Evolutionary conservation across 176 grass and related monocot species (phyloP).

Genomic region (Panicum miliaceum): DNA sequence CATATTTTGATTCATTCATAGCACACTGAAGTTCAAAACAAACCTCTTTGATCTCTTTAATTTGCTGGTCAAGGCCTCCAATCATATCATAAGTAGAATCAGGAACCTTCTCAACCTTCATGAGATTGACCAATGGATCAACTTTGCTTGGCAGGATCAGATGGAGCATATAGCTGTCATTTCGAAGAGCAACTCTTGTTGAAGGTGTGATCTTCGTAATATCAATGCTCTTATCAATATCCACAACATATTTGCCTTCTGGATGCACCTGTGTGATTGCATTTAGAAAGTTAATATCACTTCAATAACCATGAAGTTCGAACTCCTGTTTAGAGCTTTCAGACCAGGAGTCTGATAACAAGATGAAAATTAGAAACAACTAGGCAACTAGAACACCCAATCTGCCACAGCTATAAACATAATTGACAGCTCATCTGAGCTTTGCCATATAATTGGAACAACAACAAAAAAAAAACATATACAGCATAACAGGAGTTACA

Average conservation of each 20-base stretch:
- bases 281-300: slow-evolving; percentile 36
- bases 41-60: slow-evolving; percentile 99
- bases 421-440: background rate
- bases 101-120: slow-evolving; percentile 99
- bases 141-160: slow-evolving; percentile 94
- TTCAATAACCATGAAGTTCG: background rate
- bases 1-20: background rate
- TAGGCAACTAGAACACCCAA: background rate
- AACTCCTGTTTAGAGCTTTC: background rate
- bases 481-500: background rate
- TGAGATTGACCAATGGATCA: slow-evolving; percentile 96
- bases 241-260: slow-evolving; percentile 98
- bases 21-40: slow-evolving; percentile 22
- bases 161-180: slow-evolving; percentile 97
- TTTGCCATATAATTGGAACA: background rate
- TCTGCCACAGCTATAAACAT: background rate
- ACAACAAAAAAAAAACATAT: background rate
- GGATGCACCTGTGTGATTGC: slow-evolving; percentile 83
- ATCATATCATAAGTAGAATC: slow-evolving; percentile 99
- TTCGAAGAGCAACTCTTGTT: slow-evolving; percentile 97
- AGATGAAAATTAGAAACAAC: background rate
- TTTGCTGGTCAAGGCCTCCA: slow-evolving; percentile 98
- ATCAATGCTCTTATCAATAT: slow-evolving; percentile 96
- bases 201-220: slow-evolving; percentile 97
- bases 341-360: background rate